Evolutionary conservation across 1,284 basidiomycete species (phyloP).

Genomic region (Phenoliferia sp.): DNA sequence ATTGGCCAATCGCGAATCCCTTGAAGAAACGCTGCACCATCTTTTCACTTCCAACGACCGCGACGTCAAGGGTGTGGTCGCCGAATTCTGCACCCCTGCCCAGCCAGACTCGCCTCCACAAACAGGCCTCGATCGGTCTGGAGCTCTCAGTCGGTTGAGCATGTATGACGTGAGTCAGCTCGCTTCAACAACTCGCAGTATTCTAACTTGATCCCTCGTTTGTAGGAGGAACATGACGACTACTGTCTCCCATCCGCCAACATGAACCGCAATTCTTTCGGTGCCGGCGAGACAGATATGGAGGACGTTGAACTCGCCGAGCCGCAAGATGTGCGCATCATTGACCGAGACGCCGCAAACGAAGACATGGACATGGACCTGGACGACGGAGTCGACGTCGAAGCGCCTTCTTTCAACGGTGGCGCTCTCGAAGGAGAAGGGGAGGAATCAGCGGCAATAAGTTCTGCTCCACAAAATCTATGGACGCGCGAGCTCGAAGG

Average conservation of each 20-base stretch:
- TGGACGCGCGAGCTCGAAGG: slow-evolving; percentile 9
- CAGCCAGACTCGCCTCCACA: neutral
- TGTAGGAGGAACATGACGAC: neutral
- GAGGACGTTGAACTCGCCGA: neutral
- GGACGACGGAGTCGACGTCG: neutral
- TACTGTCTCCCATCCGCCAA: neutral
- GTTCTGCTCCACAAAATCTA: neutral
- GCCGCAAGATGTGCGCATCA: neutral
- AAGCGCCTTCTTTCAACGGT: neutral
- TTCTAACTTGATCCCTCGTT: neutral
- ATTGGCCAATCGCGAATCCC: slow-evolving; percentile 32
- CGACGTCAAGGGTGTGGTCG: slow-evolving; percentile 36
- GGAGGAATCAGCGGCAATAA: neutral
- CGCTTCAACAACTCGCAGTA: neutral
- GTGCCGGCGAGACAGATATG: neutral
- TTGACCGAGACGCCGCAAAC: neutral
- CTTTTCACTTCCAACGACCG: slow-evolving; percentile 33
- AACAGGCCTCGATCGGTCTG: neutral
- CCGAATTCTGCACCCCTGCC: slow-evolving; percentile 7
- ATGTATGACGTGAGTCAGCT: neutral
- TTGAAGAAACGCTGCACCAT: slow-evolving; percentile 33
- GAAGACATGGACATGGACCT: slow-evolving; percentile 3
- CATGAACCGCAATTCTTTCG: neutral
- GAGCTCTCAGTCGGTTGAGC: neutral
- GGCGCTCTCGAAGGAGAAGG: neutral